These are phyloP conservation scores for Alternaria rosae DNA, from an alignment of 2,329 filamentous ascomycete species.

Conservation along the genomic window DNA sequence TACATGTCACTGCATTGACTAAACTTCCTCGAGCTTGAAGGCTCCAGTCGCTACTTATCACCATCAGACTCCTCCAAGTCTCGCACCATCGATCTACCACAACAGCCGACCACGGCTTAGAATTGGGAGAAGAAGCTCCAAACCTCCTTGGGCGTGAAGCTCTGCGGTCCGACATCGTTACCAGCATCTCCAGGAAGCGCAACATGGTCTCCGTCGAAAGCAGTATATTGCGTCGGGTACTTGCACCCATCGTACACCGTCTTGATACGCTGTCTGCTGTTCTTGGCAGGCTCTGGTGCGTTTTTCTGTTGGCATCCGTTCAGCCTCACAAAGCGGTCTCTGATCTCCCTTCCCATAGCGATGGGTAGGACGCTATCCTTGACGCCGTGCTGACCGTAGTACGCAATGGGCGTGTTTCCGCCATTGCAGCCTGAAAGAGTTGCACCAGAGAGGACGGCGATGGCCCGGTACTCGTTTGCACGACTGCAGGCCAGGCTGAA, in stretches of 20 bases:
- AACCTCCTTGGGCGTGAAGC: constrained; percentile 33
- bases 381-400: constrained; percentile 52
- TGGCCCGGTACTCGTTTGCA: constrained; percentile 50
- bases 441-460: constrained; percentile 40
- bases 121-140: constrained; percentile 48
- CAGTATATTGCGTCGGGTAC: constrained; percentile 46
- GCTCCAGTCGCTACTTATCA: neutral
- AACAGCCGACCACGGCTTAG: neutral
- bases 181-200: constrained; percentile 27
- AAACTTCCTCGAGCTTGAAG: too few species aligned
- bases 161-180: constrained; percentile 15
- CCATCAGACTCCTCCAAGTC: neutral
- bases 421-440: constrained; percentile 35
- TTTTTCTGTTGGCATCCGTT: constrained; percentile 46
- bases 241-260: constrained; percentile 40
- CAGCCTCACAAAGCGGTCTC: constrained; percentile 50
- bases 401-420: constrained; percentile 52
- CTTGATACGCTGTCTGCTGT: constrained; percentile 21
- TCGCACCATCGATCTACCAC: neutral
- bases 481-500: constrained; percentile 54
- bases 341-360: constrained; percentile 44
- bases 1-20: neutral
- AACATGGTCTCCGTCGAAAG: constrained; percentile 28
- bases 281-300: constrained; percentile 24
- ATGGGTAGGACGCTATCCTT: constrained; percentile 50